Evolutionary conservation across 1,284 basidiomycete species (phyloP), one percentile per base, ranked within the genome.

Genomic region (Lentinula novae-zelandiae): DNA sequence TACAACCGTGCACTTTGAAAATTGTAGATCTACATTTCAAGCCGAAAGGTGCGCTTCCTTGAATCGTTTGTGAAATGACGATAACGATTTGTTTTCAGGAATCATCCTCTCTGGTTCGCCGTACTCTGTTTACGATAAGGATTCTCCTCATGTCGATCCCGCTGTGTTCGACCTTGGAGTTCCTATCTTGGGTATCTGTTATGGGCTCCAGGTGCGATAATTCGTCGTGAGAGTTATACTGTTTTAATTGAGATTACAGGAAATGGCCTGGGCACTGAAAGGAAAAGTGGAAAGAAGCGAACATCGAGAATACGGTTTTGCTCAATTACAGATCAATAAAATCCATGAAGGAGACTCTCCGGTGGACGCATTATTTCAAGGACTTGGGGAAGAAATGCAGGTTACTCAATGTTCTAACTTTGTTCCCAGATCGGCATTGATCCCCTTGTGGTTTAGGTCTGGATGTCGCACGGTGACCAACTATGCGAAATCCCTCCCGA

Each of bases 391-490:
- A 31, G 86, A 92, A 66, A 87, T 94, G 80, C 87, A 92, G 80
- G 92, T 92, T 64, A 63, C 79, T 73, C 65, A 15, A 27, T 48
- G 17, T 36, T 27, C 27, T 27, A 4, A 33, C 50, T 20, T 17
- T 38, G 49, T 13, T 60, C 12, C 15, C 53, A 50, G 31, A 31
- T 51, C 44, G 49, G 10, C 53, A 8, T 56, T 7, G 6, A 51
- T 54, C 10, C 7, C 44, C 48, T 51, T 34, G 59, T 20, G 10
- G 53, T 8, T 6, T 36, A 96, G 91, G 96, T 98, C 42, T 99
- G 97, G 97, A 99, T 99, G 97, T 98, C 95, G 39, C 97, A 99
- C 73, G 96, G 96, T 20, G 97, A 99, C 75, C 95, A 98, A 69
- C 84, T 99, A 53, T 90, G 87, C 39, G 84, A 83, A 60, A 81